These are phyloP conservation scores for Cladosporium sp. DNA, from an alignment of 2,329 filamentous ascomycete species.

Conservation along the genomic window DNA sequence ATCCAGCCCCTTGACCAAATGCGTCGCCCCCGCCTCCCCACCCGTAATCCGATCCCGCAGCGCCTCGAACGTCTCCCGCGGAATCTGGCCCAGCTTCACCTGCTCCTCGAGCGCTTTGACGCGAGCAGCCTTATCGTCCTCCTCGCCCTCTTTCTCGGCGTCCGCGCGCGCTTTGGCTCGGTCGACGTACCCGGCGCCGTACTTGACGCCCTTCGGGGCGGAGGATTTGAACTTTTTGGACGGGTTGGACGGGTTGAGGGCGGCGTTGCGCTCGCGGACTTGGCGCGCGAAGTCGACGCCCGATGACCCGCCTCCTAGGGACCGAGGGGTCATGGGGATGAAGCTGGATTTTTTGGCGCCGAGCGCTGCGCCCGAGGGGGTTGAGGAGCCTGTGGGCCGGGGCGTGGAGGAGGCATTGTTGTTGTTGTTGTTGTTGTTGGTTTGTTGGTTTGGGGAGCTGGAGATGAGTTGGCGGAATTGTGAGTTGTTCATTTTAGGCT, in stretches of 20 bases:
- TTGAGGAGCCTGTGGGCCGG: slow-evolving; percentile 28
- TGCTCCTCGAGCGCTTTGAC: slow-evolving; percentile 75
- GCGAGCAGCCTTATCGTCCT: slow-evolving; percentile 54
- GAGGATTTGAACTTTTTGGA: slow-evolving; percentile 69
- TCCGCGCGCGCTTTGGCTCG: slow-evolving; percentile 60
- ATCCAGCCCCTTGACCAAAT: slow-evolving; percentile 88
- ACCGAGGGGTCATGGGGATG: slow-evolving; percentile 89
- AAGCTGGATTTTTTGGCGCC: slow-evolving; percentile 28
- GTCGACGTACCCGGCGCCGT: slow-evolving; percentile 78
- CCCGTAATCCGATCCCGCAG: slow-evolving; percentile 71
- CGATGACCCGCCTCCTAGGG: slow-evolving; percentile 38
- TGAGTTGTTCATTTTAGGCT: slow-evolving; percentile 74
- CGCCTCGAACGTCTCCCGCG: slow-evolving; percentile 69
- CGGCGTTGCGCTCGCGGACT: slow-evolving; percentile 63
- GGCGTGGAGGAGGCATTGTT: slow-evolving; percentile 26
- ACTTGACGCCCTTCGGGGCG: slow-evolving; percentile 74
- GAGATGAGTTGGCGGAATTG: slow-evolving; percentile 79
- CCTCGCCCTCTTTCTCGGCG: slow-evolving; percentile 39
- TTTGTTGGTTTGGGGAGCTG: slow-evolving; percentile 41
- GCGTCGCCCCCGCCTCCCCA: slow-evolving; percentile 72
- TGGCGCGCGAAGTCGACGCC: slow-evolving; percentile 75
- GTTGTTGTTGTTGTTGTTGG: slow-evolving; percentile 18
- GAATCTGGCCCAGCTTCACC: slow-evolving; percentile 77
- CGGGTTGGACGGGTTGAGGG: slow-evolving; percentile 35
- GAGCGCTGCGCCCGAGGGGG: slow-evolving; percentile 17